phyloP scores from a whole-genome alignment of 179 eudicot genomes.

The Nepenthes alata region DNA sequence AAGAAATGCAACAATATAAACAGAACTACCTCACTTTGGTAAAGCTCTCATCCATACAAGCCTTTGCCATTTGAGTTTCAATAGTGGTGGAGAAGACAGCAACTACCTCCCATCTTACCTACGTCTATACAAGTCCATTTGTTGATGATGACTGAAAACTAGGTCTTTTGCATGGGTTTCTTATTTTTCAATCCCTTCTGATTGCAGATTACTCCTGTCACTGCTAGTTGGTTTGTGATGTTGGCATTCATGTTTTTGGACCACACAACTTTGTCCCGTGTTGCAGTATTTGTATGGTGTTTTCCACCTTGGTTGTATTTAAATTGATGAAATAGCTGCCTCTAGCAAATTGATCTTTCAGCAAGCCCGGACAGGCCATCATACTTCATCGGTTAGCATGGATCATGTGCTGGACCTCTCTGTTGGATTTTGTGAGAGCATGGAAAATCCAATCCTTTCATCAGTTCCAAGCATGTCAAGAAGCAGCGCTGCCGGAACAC shows the following conservation, averaged over 20 bases:
- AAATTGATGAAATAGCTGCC: conserved; percentile 45
- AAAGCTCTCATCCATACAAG: conserved; percentile 34
- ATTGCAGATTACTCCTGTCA: not conserved
- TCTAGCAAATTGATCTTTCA: conserved; percentile 54
- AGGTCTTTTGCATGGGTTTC: not conserved
- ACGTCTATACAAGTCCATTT: no score
- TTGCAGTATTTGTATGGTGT: conserved; percentile 11
- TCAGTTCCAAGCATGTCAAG: conserved; percentile 47
- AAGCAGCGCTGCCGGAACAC: conserved; percentile 37
- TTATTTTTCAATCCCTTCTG: not conserved
- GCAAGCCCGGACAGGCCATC: conserved; percentile 49
- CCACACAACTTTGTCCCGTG: conserved; percentile 32
- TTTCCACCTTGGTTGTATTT: conserved; percentile 13
- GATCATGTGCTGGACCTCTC: conserved; percentile 36
- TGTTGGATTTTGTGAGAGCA: conserved; percentile 47
- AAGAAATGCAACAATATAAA: conserved; percentile 1
- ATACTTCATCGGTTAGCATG: conserved; percentile 35
- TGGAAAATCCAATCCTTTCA: conserved; percentile 44
- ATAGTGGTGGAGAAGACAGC: conserved; percentile 18
- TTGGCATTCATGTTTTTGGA: conserved; percentile 18
- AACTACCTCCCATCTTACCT: no score
- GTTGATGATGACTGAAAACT: not conserved
- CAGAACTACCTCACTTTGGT: conserved; percentile 39
- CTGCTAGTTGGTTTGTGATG: not conserved
- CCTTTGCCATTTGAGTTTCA: conserved; percentile 36